Conservation (phyloP, 2,329 filamentous ascomycete species). For the Parastagonospora nodorum region DNA sequence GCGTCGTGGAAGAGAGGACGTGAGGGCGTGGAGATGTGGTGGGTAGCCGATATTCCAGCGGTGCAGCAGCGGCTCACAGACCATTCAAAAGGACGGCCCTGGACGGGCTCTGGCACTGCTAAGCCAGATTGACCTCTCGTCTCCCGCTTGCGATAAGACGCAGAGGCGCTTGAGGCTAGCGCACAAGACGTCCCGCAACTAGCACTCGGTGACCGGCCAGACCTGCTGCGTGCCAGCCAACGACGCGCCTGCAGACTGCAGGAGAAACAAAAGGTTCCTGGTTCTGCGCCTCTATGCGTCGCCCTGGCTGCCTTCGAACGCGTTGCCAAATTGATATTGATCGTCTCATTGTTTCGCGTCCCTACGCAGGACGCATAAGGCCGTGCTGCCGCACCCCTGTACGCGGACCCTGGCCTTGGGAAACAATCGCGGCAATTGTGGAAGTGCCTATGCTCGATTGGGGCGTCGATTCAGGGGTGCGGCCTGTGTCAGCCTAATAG, state of each 20-base stretch:
- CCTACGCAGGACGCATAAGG: too few species aligned
- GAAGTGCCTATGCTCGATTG: slow-evolving; percentile 12
- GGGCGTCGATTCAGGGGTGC: slow-evolving; percentile 19
- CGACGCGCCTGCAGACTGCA: background rate
- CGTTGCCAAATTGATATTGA: too few species aligned
- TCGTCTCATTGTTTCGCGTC: too few species aligned
- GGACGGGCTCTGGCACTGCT: slow-evolving; percentile 7
- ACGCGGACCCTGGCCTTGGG: slow-evolving; percentile 7
- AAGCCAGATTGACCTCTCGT: slow-evolving; percentile 1
- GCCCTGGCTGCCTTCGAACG: too few species aligned
- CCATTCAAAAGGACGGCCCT: slow-evolving; percentile 15
- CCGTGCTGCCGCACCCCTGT: too few species aligned
- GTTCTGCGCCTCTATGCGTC: background rate
- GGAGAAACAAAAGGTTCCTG: background rate
- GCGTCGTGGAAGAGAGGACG: slow-evolving; percentile 5
- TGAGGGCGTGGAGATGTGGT: slow-evolving; percentile 6
- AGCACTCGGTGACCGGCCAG: background rate
- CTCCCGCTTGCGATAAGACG: too few species aligned
- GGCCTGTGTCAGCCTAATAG: background rate
- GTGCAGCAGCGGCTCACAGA: slow-evolving; percentile 9
- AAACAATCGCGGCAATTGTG: too few species aligned
- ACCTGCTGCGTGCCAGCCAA: slow-evolving; percentile 7
- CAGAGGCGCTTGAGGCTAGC: too few species aligned
- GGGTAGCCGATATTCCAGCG: slow-evolving; percentile 1
- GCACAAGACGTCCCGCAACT: background rate